These are phyloP conservation scores for Drechslera avenae DNA, from an alignment of 2,329 filamentous ascomycete species.

Conservation along the genomic window DNA sequence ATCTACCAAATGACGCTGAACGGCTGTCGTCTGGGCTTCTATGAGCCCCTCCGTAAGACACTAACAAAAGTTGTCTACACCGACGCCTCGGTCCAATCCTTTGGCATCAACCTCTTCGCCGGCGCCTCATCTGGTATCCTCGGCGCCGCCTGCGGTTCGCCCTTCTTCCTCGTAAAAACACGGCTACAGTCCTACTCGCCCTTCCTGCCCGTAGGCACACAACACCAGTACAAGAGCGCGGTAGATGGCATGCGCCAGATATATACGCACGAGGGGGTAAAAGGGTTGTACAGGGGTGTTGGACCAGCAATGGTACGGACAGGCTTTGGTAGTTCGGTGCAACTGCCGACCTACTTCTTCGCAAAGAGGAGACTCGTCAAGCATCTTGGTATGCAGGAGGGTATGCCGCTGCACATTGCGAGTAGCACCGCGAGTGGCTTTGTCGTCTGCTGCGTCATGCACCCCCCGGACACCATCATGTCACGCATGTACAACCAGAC, in stretches of 20 bases:
- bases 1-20: constrained; percentile 96
- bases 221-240: constrained; percentile 88
- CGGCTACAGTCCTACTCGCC: constrained; percentile 92
- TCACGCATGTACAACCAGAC: constrained; percentile 98
- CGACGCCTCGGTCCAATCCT: constrained; percentile 76
- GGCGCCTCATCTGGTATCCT: constrained; percentile 88
- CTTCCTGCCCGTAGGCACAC: constrained; percentile 92
- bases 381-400: constrained; percentile 88
- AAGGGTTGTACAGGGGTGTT: constrained; percentile 87
- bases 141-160: constrained; percentile 89
- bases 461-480: constrained; percentile 99
- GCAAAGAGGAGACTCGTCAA: constrained; percentile 84
- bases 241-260: constrained; percentile 83
- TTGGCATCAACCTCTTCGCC: constrained; percentile 91
- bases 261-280: constrained; percentile 74
- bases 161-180: constrained; percentile 98
- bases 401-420: constrained; percentile 82
- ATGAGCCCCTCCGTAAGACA: constrained; percentile 84
- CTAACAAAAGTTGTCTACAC: constrained; percentile 73
- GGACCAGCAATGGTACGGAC: constrained; percentile 94
- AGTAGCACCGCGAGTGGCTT: constrained; percentile 92
- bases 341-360: constrained; percentile 97
- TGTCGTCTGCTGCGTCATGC: constrained; percentile 97
- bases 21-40: constrained; percentile 94
- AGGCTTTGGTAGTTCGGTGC: constrained; percentile 92